Base-by-base conservation (phyloP, 2,329 filamentous ascomycete species). In the Fusarium torreyae region DNA sequence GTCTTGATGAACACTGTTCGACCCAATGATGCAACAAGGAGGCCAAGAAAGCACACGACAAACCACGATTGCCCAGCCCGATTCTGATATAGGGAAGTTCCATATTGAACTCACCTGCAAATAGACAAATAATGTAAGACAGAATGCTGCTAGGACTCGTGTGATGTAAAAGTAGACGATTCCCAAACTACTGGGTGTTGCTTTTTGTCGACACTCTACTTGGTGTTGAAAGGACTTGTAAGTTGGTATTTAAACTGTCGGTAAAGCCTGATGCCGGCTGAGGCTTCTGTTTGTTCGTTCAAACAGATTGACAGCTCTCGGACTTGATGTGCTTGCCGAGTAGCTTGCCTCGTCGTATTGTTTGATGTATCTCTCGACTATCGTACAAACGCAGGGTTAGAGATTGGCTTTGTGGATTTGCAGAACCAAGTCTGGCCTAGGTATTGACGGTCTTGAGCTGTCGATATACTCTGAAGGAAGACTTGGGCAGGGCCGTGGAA, bases 101-200 rank as follows among this genome's bases (percentile, higher is more conserved):
- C 13, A 24, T 38, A 17, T 10, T 28, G 26, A 40, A 69, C 66
- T 69, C 54, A 69, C 66, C 40, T 39, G 31, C 10, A 38, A 45
- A 28, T 14, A 20, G 33, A 28, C 34, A 31, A 36, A 34, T 40
- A 15, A 6, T 17, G 26, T 24, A 33, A n/a, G 22, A 48, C 36
- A 38, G 44, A 18, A 15, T 34, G 44, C 7, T 40, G 39, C 45
- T 26, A 42, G 38, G 45, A 31, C 17, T 39, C 43, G 18, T 48
- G 40, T 39, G 33, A 33, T 42, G 39, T 31, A 28, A 17, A 38
- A 11, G 22, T 39, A 18, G n/a, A 8, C 20, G 40, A 31, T 40
- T 20, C 34, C 22, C 18, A 36, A 57, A 18, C 8, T 26, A 39
- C 31, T 14, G 39, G 38, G 26, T 17, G 17, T 26, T 63, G 31